Percentiles rank a stretch among this genome's conserved stretches.
Conservation (phyloP, 805 yeast species). For the Maudiozyma saulgeensis region DNA sequence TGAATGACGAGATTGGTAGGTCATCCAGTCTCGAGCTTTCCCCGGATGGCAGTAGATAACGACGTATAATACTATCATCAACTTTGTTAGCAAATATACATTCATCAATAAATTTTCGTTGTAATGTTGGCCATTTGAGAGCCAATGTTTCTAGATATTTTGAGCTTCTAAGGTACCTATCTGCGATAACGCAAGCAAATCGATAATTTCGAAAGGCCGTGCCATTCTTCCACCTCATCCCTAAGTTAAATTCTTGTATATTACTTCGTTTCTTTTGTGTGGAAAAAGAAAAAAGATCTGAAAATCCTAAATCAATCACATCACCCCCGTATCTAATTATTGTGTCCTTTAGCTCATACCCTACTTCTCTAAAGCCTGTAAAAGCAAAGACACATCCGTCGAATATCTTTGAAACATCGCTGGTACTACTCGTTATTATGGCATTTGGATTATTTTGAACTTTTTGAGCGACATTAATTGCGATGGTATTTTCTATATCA, state of each 20-base stretch:
- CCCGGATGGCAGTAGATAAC: constrained; percentile 67
- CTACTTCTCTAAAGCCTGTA: constrained; percentile 28
- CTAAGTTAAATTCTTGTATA: constrained; percentile 2
- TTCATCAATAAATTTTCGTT: constrained; percentile 46
- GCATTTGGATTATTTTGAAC: no score
- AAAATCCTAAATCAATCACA: constrained; percentile 30
- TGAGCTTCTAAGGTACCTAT: constrained; percentile 50
- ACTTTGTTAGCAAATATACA: constrained; percentile 28
- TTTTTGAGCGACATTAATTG: neutral
- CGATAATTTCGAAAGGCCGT: constrained; percentile 18
- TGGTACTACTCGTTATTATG: neutral
- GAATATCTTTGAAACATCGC: constrained; percentile 16
- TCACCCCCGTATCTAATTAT: constrained; percentile 39
- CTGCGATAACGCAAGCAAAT: constrained; percentile 62
- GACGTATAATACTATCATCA: constrained; percentile 31
- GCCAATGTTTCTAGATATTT: constrained; percentile 73
- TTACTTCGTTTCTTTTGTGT: neutral
- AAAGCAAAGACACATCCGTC: constrained; percentile 32
- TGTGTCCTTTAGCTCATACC: constrained; percentile 26
- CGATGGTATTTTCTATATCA: neutral
- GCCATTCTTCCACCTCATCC: constrained; percentile 8
- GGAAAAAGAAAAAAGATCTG: constrained; percentile 14
- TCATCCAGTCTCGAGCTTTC: constrained; percentile 37
- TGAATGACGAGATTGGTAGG: constrained; percentile 14
- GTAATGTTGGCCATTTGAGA: constrained; percentile 78